Evolutionary conservation across 352 stramenopile genomes (phyloP), one percentile per base, ranked within the genome.

Genomic region (Phytophthora chlamydospora): DNA sequence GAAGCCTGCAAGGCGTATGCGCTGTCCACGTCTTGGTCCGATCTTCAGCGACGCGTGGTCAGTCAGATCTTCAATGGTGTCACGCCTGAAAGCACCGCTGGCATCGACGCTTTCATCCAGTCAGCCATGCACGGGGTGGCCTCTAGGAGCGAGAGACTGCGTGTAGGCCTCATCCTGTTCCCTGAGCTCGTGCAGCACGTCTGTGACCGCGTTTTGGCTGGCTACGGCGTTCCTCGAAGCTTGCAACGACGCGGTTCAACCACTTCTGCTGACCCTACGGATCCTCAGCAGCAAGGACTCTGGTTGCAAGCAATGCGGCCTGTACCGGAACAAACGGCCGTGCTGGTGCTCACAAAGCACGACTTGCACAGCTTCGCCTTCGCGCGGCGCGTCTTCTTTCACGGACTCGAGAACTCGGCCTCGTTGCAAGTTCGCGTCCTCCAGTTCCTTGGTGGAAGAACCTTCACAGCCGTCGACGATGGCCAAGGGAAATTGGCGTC

Each of bases 291-390:
- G 17, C 33, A 57, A 48, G 52, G 55, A 27, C 49, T 66, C 1
- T 82, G 73, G 73, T 36, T 82, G 11, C 47, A 46, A 21, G 29
- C 47, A 12, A 56, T 68, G 3, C 19, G 50, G 1, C 5, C 34
- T 7, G 38, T 72, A 17, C 73, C 75, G 1, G 69, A 79, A 21
- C 24, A 62, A 13, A 61, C 48, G 2, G 56, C 47, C 2, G 50
- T 70, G 2, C 19, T 83, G 12, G 16, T 83, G 12, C 11, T 68
- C 6, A 61, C 68, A 6, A 31, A 24, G 0, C 45, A 68, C 10
- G 41, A 64, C 3, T 74, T 80, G 11, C 21, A 68, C 16, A 81
- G 75, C 21, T 81, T 81, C 31, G 24, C 43, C 5, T 76, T 83
- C 50, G 46, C 65, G 4, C 52, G 57, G 17, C 59, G 62, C 10